Percentiles rank a stretch among this genome's conserved stretches.
These are phyloP conservation scores for Barnettozyma wickerhamii DNA, from an alignment of 805 yeast genomes.

Conservation along the genomic window DNA sequence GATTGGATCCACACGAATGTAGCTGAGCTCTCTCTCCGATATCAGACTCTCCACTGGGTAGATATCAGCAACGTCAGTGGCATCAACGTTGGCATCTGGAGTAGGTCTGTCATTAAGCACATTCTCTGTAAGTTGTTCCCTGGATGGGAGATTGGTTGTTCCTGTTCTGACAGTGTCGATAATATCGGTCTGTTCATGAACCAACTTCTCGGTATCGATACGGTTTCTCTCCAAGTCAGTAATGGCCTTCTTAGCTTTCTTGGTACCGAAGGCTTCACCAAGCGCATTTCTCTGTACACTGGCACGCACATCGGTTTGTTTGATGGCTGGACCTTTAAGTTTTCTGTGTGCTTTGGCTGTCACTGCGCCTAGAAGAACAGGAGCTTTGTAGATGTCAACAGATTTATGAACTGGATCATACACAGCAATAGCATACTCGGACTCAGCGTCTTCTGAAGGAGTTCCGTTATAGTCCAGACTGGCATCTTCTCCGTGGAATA, in stretches of 20 bases:
- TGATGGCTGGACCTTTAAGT: slow-evolving; percentile 58
- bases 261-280: slow-evolving; percentile 97
- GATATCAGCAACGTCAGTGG: slow-evolving; percentile 78
- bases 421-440: slow-evolving; percentile 66
- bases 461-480: slow-evolving; percentile 70
- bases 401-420: slow-evolving; percentile 65
- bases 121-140: slow-evolving; percentile 52
- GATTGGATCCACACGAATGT: slow-evolving; percentile 60
- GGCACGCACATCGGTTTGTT: slow-evolving; percentile 45
- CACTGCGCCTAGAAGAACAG: slow-evolving; percentile 59
- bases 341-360: slow-evolving; percentile 56
- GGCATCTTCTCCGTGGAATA: slow-evolving; percentile 76
- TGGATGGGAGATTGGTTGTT: slow-evolving; percentile 71
- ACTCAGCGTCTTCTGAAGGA: slow-evolving; percentile 31
- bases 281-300: slow-evolving; percentile 71
- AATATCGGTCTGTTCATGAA: slow-evolving; percentile 71
- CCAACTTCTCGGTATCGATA: slow-evolving; percentile 79
- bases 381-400: slow-evolving; percentile 60
- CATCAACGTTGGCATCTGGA: slow-evolving; percentile 70
- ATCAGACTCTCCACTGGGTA: slow-evolving; percentile 73
- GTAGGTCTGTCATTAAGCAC: slow-evolving; percentile 75
- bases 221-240: slow-evolving; percentile 75
- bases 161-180: slow-evolving; percentile 70
- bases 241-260: slow-evolving; percentile 90
- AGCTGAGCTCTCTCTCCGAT: slow-evolving; percentile 57